phyloP scores from a whole-genome alignment of 2,329 filamentous ascomycete species.

The Talaromyces rugulosus region DNA sequence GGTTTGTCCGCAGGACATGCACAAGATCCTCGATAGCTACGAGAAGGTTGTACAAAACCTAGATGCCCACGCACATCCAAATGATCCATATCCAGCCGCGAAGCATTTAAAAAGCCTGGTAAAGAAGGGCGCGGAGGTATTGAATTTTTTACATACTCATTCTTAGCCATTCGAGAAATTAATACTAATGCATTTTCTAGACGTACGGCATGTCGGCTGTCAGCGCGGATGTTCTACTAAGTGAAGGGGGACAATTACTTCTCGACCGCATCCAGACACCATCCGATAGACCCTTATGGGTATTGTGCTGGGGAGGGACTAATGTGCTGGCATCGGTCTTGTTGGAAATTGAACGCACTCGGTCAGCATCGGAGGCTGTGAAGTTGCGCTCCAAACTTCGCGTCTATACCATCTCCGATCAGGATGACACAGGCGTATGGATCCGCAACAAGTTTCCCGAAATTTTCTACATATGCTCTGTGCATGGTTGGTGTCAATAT shows the following conservation, averaged over 20 bases:
- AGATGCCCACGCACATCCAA: constrained; percentile 45
- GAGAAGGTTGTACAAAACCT: constrained; percentile 32
- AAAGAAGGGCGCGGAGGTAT: too few relatives aligned
- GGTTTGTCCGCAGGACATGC: constrained; percentile 41
- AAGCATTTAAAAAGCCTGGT: neutral
- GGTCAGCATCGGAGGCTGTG: constrained; percentile 25
- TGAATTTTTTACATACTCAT: too few relatives aligned
- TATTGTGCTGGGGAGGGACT: constrained; percentile 52
- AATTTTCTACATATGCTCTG: constrained; percentile 52
- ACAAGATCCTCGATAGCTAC: constrained; percentile 44
- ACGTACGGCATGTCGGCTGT: constrained; percentile 1
- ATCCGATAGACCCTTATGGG: constrained; percentile 46
- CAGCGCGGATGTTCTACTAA: neutral
- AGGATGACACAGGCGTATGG: constrained; percentile 56
- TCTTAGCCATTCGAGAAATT: too few relatives aligned
- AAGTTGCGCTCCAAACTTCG: constrained; percentile 41
- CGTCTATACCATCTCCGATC: constrained; percentile 56
- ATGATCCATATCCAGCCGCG: constrained; percentile 37
- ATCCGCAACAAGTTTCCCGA: constrained; percentile 52
- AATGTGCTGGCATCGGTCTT: constrained; percentile 51
- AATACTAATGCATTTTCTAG: too few relatives aligned
- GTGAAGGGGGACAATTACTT: constrained; percentile 13
- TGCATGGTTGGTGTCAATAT: constrained; percentile 57
- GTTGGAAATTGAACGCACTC: constrained; percentile 22
- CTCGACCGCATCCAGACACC: constrained; percentile 26